Percentiles rank a stretch among this genome's conserved stretches.
Evolutionary conservation across 805 yeast species (phyloP).

Genomic region (Lachancea lanzarotensis): DNA sequence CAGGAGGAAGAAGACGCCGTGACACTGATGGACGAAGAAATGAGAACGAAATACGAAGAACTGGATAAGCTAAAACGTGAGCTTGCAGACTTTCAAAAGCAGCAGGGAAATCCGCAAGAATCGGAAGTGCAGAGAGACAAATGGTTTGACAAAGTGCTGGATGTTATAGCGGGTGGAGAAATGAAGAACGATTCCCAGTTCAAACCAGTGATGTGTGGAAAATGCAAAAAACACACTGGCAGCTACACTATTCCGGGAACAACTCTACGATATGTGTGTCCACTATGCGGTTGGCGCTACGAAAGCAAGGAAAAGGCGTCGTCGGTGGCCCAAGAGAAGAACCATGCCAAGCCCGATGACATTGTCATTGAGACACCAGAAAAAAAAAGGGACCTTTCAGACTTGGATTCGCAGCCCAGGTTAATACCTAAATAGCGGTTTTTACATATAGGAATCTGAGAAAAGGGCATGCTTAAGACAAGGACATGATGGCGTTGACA

Average conservation of each 20-base stretch:
- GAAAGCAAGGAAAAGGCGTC: constrained; percentile 6
- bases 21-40: constrained; percentile 39
- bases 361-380: no score
- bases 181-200: constrained; percentile 12
- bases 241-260: constrained; percentile 19
- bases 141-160: constrained; percentile 32
- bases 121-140: constrained; percentile 25
- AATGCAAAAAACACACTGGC: constrained; percentile 23
- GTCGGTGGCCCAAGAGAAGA: no score
- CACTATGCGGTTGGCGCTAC: constrained; percentile 19
- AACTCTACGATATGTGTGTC: constrained; percentile 24
- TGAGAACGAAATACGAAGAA: constrained; percentile 35
- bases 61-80: constrained; percentile 34
- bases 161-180: constrained; percentile 28
- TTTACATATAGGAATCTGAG: background rate
- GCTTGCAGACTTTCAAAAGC: constrained; percentile 17
- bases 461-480: constrained; percentile 32
- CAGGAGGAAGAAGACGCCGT: constrained; percentile 42
- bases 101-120: constrained; percentile 11
- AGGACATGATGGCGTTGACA: constrained; percentile 92
- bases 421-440: background rate
- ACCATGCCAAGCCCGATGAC: no score
- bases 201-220: constrained; percentile 20
- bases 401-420: background rate
- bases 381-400: background rate